These are phyloP conservation scores for Coemansia sp. DNA, from an alignment of 371 early-diverging fungal species.

Conservation along the genomic window DNA sequence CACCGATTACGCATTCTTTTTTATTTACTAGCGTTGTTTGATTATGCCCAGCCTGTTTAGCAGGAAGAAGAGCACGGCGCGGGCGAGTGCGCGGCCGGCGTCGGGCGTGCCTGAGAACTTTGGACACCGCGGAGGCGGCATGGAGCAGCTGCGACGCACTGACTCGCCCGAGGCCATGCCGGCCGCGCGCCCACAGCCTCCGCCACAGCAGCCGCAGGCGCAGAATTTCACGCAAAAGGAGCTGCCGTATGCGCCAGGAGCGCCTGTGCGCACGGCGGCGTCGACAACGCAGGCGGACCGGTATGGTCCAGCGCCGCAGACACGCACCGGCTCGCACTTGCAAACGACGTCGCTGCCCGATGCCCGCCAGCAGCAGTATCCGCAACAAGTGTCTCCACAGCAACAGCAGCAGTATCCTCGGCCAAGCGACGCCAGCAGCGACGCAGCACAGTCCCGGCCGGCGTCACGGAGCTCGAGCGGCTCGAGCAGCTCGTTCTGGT, in stretches of 20 bases:
- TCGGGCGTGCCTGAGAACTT: constrained; percentile 60
- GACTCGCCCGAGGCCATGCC: constrained; percentile 4
- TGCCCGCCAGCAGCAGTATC: neutral
- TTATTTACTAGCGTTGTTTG: neutral
- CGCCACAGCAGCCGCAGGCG: constrained; percentile 3
- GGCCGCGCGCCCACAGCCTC: neutral
- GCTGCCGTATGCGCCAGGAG: constrained; percentile 8
- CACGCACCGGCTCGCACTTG: neutral
- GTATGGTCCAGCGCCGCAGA: constrained; percentile 10
- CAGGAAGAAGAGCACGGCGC: constrained; percentile 55
- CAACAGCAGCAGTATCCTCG: constrained; percentile 1
- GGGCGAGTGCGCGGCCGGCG: constrained; percentile 61
- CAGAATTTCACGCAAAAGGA: constrained; percentile 12
- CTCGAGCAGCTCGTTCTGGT: constrained; percentile 38
- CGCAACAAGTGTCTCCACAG: neutral
- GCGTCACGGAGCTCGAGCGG: neutral
- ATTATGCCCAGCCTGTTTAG: constrained; percentile 44
- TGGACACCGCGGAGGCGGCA: constrained; percentile 61
- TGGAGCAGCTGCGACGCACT: constrained; percentile 24
- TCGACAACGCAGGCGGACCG: constrained; percentile 7
- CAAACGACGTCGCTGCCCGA: constrained; percentile 8
- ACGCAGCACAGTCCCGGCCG: neutral
- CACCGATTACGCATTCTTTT: neutral
- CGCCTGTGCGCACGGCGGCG: neutral
- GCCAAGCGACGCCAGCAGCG: neutral